Evolutionary conservation across 148 eudicot species (phyloP).

Genomic region (Cornus controversa): DNA sequence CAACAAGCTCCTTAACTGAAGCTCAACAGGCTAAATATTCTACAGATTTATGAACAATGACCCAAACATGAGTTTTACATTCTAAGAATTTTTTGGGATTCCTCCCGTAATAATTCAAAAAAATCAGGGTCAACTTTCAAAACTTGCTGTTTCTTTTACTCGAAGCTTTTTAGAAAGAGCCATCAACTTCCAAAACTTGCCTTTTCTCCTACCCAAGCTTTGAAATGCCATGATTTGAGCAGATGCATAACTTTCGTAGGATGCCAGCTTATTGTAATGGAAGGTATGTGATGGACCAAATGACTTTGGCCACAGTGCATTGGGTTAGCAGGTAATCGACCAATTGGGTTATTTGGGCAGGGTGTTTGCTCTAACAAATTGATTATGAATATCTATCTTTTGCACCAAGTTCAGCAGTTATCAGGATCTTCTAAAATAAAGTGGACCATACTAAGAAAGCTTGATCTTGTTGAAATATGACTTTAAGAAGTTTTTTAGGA

Average conservation of each 20-base stretch:
- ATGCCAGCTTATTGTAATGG: not conserved
- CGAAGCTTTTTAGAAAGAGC: too few relatives aligned
- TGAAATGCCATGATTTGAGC: not conserved
- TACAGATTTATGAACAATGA: not conserved
- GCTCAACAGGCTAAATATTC: not conserved
- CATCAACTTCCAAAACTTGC: not conserved
- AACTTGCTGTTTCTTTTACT: too few relatives aligned
- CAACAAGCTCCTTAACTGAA: not conserved
- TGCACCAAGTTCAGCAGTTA: not conserved
- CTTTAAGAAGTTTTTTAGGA: not conserved
- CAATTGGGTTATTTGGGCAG: not conserved
- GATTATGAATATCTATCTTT: not conserved
- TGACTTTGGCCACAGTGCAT: not conserved
- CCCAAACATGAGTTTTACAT: not conserved
- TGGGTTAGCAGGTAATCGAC: not conserved
- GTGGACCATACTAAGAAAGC: not conserved
- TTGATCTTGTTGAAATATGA: not conserved
- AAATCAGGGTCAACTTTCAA: too few relatives aligned
- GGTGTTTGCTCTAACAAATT: not conserved
- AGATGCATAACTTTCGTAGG: too few relatives aligned
- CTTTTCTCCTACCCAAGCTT: not conserved
- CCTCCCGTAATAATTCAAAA: too few relatives aligned
- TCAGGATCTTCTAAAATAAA: too few relatives aligned
- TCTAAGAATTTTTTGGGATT: too few relatives aligned
- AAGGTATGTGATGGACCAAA: not conserved